Percentiles rank a stretch among this genome's conserved stretches.
phyloP scores from a whole-genome alignment of 148 eudicot species.

The Amaranthus palmeri region DNA sequence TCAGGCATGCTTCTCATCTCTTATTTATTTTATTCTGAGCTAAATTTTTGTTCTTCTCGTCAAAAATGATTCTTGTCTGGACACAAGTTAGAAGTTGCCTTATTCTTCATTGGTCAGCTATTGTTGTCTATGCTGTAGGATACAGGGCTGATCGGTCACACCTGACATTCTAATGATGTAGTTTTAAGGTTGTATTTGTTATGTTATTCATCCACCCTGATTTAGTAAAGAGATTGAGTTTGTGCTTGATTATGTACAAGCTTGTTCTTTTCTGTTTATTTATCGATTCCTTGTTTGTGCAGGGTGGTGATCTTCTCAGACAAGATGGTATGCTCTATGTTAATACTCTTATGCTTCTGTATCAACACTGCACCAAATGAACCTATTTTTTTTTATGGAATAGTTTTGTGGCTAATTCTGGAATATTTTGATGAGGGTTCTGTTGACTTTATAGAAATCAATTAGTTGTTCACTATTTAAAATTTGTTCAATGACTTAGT shows the following conservation, averaged over 20 bases:
- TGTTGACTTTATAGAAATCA: too few species aligned
- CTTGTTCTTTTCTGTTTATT: conserved; percentile 10
- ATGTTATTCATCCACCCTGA: conserved; percentile 40
- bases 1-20: conserved; percentile 53
- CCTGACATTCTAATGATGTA: conserved; percentile 83
- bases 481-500: too few species aligned
- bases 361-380: neutral
- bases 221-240: conserved; percentile 26
- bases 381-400: too few species aligned
- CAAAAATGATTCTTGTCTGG: conserved; percentile 26
- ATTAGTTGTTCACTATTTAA: too few species aligned
- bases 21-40: neutral
- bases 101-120: conserved; percentile 53
- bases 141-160: conserved; percentile 79
- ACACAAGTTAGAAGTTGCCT: conserved; percentile 43
- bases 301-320: conserved; percentile 87
- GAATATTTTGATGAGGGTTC: neutral
- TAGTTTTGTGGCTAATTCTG: neutral
- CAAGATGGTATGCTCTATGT: conserved; percentile 65
- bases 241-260: neutral
- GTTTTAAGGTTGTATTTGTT: conserved; percentile 79
- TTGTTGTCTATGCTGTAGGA: conserved; percentile 88
- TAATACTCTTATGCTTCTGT: conserved; percentile 7
- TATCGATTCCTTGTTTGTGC: conserved; percentile 32
- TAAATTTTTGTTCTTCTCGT: neutral